Base-by-base conservation (phyloP, 2,329 filamentous ascomycete species). In the Ophiostoma himal-ulmi region DNA sequence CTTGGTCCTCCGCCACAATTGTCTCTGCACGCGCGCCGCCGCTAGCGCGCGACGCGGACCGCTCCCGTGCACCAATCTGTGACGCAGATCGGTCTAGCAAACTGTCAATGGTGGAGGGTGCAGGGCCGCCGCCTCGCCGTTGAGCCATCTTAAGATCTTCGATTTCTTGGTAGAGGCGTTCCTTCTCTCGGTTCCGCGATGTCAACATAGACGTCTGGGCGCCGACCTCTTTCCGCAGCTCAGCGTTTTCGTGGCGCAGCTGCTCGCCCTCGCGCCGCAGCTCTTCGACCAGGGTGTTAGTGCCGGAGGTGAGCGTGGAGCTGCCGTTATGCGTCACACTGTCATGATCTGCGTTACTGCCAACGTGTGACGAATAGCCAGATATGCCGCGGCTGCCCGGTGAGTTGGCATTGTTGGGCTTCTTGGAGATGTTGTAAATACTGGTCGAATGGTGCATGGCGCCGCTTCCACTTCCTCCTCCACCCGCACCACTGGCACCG, bases 141-240 rank as follows among this genome's bases (percentile, higher is more conserved):
- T 93, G 90, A 1, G 91, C 88, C 75, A 98, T 88, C 80, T 98
- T 99, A 73, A 99, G 84, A 73, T 97, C 94, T 80, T 99, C 95
- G 73, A 98, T 98, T 78, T 99, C 94, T 77, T 97, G 93, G 78
- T 98, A 96, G 10, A 99, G 84, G 5, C 93, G 88, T 78, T 98
- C 94, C 77, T 97, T 96, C 78, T 99, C 95, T 36, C 93, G 91
- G 77, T 97, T 97, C 34, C 95, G 87, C 48, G 95, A 98, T 0
- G 94, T 97, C 44, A 99, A 85, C 93, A 99, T 98, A 0, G 94
- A 97, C 0, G 94, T 96, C 78, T 99, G 95, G 2, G 95, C 95
- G 72, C 94, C 93, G 39, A 98, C 91, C 79, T 98, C 94, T 69
- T 94, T 91, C 69, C 94, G 88, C 41, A 99, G 81, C 78, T 97